Evolutionary conservation across 1,284 basidiomycete species (phyloP).

Genomic region (Puccinia triticina): DNA sequence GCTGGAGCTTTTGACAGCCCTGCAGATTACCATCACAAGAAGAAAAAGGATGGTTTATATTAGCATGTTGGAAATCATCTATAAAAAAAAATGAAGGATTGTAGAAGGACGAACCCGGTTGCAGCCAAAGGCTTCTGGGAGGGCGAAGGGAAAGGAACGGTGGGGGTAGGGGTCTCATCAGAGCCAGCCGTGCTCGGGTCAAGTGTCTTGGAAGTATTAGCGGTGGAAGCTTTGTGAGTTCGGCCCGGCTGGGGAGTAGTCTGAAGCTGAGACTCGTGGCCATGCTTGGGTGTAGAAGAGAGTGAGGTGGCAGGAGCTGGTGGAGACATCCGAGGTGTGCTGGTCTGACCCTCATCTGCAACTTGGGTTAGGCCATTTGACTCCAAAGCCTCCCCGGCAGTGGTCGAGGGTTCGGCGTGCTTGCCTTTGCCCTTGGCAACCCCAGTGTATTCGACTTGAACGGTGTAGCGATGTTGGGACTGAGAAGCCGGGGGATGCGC

Average conservation of each 20-base stretch:
- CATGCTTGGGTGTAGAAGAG: slow-evolving; percentile 10
- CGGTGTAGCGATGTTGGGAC: slow-evolving; percentile 46
- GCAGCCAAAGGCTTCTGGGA: background rate
- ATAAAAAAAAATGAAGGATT: background rate
- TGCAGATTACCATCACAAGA: background rate
- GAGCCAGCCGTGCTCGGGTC: background rate
- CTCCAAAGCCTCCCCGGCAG: background rate
- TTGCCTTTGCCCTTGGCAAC: slow-evolving; percentile 26
- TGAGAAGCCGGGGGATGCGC: slow-evolving; percentile 2
- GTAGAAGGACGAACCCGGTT: background rate
- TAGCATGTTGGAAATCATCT: background rate
- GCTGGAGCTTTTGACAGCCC: slow-evolving; percentile 49
- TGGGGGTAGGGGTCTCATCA: background rate
- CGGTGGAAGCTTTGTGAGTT: slow-evolving; percentile 19
- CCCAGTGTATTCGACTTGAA: slow-evolving; percentile 50
- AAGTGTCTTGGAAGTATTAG: background rate
- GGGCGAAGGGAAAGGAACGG: slow-evolving; percentile 45
- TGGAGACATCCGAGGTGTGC: background rate
- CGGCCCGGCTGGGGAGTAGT: slow-evolving; percentile 44
- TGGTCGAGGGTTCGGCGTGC: background rate
- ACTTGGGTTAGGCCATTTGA: background rate
- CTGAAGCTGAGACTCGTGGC: background rate
- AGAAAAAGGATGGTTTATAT: background rate
- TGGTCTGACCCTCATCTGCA: background rate
- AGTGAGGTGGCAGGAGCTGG: background rate